A percentile compares a stretch with the other conserved stretches of the same genome.
Conservation (phyloP, 140 eudicot genomes). For the Stevia rebaudiana region DNA sequence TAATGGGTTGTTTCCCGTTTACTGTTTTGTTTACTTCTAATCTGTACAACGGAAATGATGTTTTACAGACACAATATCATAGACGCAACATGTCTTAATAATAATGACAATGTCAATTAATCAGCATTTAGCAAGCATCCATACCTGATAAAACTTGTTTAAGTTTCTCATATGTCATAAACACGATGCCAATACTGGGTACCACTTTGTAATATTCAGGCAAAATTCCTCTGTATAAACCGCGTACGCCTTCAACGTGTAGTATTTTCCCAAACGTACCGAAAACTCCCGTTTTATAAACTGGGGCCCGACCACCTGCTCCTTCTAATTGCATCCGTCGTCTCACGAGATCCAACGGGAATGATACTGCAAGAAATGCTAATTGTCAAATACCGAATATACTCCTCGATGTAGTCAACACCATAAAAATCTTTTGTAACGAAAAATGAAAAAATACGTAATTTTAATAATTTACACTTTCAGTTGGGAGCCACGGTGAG, state of each 20-base stretch:
- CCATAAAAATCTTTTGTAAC: not conserved
- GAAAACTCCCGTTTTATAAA: slow-evolving; percentile 56
- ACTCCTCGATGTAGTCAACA: not conserved
- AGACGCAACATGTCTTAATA: not conserved
- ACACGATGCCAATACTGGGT: slow-evolving; percentile 78
- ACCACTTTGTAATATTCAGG: slow-evolving; percentile 97
- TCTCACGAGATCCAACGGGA: slow-evolving; percentile 91
- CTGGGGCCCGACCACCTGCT: slow-evolving; percentile 75
- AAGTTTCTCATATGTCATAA: slow-evolving; percentile 82
- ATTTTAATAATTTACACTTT: slow-evolving; percentile 6
- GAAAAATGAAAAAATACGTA: not conserved
- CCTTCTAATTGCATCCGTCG: slow-evolving; percentile 94
- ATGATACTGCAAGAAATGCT: slow-evolving; percentile 50
- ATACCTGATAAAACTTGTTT: slow-evolving; percentile 59
- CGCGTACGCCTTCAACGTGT: slow-evolving; percentile 66
- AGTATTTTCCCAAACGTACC: slow-evolving; percentile 58
- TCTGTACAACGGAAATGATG: slow-evolving; percentile 36
- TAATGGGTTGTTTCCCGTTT: slow-evolving; percentile 26
- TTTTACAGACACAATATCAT: slow-evolving; percentile 16
- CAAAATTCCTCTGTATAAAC: slow-evolving; percentile 85
- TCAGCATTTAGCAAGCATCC: slow-evolving; percentile 31
- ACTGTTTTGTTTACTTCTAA: slow-evolving; percentile 14
- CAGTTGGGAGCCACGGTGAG: slow-evolving; percentile 49
- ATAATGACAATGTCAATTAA: not conserved
- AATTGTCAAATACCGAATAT: slow-evolving; percentile 3